Base-by-base conservation (phyloP, 2,329 filamentous ascomycete genomes). In the Endocalyx cinctus region DNA sequence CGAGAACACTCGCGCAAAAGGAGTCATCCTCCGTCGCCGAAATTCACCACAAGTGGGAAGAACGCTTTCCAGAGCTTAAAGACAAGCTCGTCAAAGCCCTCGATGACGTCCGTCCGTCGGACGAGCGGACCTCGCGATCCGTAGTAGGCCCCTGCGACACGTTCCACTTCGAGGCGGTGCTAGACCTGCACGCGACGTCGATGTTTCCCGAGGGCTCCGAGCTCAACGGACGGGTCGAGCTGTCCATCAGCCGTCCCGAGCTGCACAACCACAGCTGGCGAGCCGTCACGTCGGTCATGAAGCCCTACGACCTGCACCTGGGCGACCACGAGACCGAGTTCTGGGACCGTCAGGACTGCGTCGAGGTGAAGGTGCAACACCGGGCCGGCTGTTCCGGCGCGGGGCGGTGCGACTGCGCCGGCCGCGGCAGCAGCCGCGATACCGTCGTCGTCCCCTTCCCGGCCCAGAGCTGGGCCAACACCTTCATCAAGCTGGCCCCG, bases 141-240 rank as follows among this genome's bases (percentile, higher is more conserved):
- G 55, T 58, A 6, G 46, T 57, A 17, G 55, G 55, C 4, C 70
- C 69, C 23, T 74, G 76, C 38, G 70, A 74, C 41, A 69, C 80
- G 22, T 61, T 82, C 41, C 76, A 82, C 58, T 76, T 81, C 63
- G 75, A 79, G 40, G 67, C 74, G 5, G 74, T 74, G 1, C 64
- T 82, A 6, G 70, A 79, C 41, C 56, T 81, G 3, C 72, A 77
- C 49, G 66, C 76, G 41, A 69, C 70, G 28, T 68, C 67, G 45
- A 68, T 70, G 37, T 77, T 79, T 46, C 76, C 76, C 4, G 59
- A 66, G 10, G 71, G 74, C n/a, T 75, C 76, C 5, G 72, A 78
- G 48, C 67, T 82, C 35, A 69, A 75, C 41, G 74, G 72, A 37
- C 69, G 74, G 39, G 70, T 79, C 20, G 72, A 81, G 56, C 67